Conservation (phyloP, 2,329 filamentous ascomycete genomes). For the Didymella sp. region DNA sequence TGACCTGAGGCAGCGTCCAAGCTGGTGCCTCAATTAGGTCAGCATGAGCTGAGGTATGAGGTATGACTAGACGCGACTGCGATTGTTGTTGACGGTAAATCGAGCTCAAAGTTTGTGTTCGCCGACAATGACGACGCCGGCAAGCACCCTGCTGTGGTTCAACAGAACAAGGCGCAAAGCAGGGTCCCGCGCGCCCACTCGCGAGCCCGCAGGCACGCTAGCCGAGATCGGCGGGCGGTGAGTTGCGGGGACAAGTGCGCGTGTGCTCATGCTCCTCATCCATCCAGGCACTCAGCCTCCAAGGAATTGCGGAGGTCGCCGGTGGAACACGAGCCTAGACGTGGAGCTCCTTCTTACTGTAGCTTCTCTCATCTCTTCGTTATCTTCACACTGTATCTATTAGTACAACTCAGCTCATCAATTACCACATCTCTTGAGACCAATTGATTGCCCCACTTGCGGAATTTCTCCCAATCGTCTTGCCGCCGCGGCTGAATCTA, state of each 20-base stretch:
- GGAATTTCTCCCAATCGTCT: constrained; percentile 21
- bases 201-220: constrained; percentile 24
- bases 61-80: background rate
- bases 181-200: constrained; percentile 21
- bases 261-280: constrained; percentile 22
- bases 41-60: background rate
- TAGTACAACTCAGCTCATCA: constrained; percentile 20
- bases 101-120: constrained; percentile 1
- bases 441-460: constrained; percentile 22
- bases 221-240: constrained; percentile 29
- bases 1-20: constrained; percentile 13
- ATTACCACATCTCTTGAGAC: constrained; percentile 18
- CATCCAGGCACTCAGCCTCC: constrained; percentile 20
- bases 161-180: constrained; percentile 20
- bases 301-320: constrained; percentile 39
- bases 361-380: constrained; percentile 26
- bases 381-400: constrained; percentile 29
- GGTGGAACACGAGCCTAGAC: constrained; percentile 44
- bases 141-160: constrained; percentile 20
- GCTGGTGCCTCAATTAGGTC: background rate
- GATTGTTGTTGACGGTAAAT: constrained; percentile 20
- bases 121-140: constrained; percentile 35
- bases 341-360: constrained; percentile 24
- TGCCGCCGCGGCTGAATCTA: constrained; percentile 18
- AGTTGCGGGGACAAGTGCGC: constrained; percentile 19